phyloP scores from a whole-genome alignment of 2,329 filamentous ascomycete genomes.

The Pyrenochaeta sp. region DNA sequence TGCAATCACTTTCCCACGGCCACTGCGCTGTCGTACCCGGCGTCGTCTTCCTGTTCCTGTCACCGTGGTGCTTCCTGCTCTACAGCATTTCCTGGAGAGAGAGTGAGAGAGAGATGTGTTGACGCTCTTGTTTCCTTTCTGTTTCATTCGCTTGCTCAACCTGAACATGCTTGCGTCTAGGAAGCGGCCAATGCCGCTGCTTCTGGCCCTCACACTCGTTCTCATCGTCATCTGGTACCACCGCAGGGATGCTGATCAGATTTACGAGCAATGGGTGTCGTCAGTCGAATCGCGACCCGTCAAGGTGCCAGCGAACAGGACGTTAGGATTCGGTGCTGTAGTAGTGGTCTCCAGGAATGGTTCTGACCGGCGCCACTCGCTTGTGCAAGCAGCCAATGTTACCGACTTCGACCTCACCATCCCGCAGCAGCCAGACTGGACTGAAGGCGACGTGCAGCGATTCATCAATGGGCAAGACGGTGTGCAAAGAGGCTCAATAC shows the following conservation, averaged over 20 bases:
- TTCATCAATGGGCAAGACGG: constrained; percentile 47
- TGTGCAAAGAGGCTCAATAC: constrained; percentile 51
- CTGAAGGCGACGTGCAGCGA: constrained; percentile 50
- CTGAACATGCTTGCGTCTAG: constrained; percentile 43
- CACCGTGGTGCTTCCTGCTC: constrained; percentile 9
- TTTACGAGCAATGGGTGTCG: constrained; percentile 41
- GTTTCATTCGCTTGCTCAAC: constrained; percentile 15
- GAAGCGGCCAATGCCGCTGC: constrained; percentile 42
- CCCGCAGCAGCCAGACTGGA: constrained; percentile 53
- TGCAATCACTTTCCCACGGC: constrained; percentile 4
- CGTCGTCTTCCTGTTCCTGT: not conserved
- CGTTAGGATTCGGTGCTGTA: constrained; percentile 53
- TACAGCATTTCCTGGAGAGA: constrained; percentile 10
- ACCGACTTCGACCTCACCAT: constrained; percentile 55
- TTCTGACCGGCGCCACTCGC: constrained; percentile 50
- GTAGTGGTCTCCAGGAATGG: constrained; percentile 52
- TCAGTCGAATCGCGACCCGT: constrained; percentile 33
- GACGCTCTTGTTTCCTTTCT: constrained; percentile 23
- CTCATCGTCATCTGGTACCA: constrained; percentile 41
- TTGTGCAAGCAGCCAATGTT: constrained; percentile 53
- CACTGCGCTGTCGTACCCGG: not conserved
- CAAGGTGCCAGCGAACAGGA: constrained; percentile 45
- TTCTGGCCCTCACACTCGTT: constrained; percentile 35
- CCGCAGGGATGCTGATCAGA: constrained; percentile 34
- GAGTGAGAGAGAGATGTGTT: constrained; percentile 36